Base-by-base conservation (phyloP, 164 flowering plant genomes). In the Euptelea pleiosperma region DNA sequence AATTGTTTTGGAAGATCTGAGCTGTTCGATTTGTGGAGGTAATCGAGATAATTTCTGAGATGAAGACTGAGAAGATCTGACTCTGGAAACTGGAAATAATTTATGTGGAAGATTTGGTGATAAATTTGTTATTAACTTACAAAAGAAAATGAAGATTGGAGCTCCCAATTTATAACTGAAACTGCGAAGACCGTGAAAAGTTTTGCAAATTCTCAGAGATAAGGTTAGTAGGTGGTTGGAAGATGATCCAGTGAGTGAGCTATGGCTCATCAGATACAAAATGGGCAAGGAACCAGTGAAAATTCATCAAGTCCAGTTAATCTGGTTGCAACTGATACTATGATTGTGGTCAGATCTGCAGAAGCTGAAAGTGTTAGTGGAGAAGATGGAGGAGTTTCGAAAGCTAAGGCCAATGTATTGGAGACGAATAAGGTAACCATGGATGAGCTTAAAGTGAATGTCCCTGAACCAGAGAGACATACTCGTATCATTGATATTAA, bases 401-500 rank as follows among this genome's bases (percentile, higher is more conserved):
- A 44, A 43, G 35, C 53, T 16, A 56, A 65, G 52, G 58, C n/a
- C 4, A 29, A 35, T 47, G 70, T 44, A 0, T 30, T 58, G 46
- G 67, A 39, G 44, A 47, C 50, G 39, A 63, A 65, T 51, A 70
- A 73, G 40, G 56, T 52, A 16, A 42, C 42, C 0, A 56, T 19
- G 45, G 73, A 66, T 42, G 66, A 51, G 41, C 48, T 45, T 25
- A 66, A 65, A 33, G 35, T 18, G 33, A 58, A 54, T 25, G 46
- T n/a, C 34, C n/a, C 51, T 57, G 75, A 72, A 58, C 30, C 45
- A 12, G 73, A 50, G 51, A 61, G 58, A 40, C 48, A 63, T 28
- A 55, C 62, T 2, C 60, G 73, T 60, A 77, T 73, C 29, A 70
- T 78, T 61, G 84, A 83, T 65, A 53, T 77, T 0, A 73, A 66